These are phyloP conservation scores for Mycena indigotica DNA, from an alignment of 768 basidiomycete genomes.

Conservation along the genomic window DNA sequence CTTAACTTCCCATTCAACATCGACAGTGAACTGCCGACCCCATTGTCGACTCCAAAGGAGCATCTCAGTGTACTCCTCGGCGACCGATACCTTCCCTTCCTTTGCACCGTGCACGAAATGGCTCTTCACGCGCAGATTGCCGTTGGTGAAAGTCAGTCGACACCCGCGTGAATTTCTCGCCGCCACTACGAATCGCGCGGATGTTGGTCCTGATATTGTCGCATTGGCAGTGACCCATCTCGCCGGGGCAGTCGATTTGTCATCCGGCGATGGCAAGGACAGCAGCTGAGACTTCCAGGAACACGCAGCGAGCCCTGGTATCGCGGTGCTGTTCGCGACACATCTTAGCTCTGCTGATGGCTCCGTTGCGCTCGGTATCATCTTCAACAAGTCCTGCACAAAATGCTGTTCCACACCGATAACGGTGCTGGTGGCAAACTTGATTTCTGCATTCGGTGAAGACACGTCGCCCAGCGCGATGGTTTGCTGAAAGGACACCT, in stretches of 20 bases:
- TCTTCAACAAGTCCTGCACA: conserved; percentile 43
- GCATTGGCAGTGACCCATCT: conserved; percentile 49
- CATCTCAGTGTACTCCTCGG: conserved; percentile 42
- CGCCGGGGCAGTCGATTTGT: neutral
- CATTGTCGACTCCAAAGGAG: conserved; percentile 64
- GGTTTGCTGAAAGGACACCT: conserved; percentile 70
- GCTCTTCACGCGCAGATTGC: conserved; percentile 42
- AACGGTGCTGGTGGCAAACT: conserved; percentile 44
- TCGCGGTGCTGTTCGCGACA: conserved; percentile 29
- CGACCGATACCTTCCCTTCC: conserved; percentile 26
- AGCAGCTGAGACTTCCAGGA: conserved; percentile 42
- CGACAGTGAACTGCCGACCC: conserved; percentile 54
- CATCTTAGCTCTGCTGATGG: conserved; percentile 36
- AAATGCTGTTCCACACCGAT: conserved; percentile 44
- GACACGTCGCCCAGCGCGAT: conserved; percentile 44
- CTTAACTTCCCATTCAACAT: conserved; percentile 48
- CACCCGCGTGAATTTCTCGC: conserved; percentile 69
- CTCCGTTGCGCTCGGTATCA: conserved; percentile 53
- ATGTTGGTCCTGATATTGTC: conserved; percentile 41
- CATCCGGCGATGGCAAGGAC: conserved; percentile 41
- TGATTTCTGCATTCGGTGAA: conserved; percentile 24
- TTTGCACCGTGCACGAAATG: conserved; percentile 42
- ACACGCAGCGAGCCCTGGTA: conserved; percentile 47
- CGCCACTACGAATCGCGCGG: conserved; percentile 49
- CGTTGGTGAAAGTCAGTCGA: conserved; percentile 55